Conservation (phyloP, 441 rosid species). For the Adansonia madagascariensis region DNA sequence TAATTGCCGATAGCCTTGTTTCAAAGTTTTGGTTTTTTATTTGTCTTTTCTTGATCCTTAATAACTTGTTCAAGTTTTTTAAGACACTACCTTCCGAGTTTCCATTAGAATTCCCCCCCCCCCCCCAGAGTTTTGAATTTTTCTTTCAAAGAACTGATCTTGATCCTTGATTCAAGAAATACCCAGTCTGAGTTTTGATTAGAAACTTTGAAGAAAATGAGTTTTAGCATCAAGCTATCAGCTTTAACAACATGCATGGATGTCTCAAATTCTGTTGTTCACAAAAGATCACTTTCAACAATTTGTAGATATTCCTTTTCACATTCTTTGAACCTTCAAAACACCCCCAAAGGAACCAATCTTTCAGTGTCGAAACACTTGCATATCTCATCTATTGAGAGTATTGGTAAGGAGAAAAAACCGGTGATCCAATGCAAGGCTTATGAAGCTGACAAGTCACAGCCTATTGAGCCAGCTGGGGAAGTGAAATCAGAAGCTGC, state of each 20-base stretch:
- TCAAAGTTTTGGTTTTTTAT: conserved; percentile 20
- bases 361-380: conserved; percentile 59
- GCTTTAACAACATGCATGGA: conserved; percentile 34
- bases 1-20: not conserved
- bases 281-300: conserved; percentile 31
- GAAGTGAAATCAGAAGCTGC: conserved; percentile 53
- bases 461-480: conserved; percentile 44
- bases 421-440: conserved; percentile 63
- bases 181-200: not conserved
- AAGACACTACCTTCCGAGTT: conserved; percentile 12
- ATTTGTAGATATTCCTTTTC: conserved; percentile 40
- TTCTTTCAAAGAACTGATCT: not conserved
- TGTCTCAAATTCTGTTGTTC: conserved; percentile 45
- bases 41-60: conserved; percentile 12
- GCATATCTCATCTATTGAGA: conserved; percentile 47
- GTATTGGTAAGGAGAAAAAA: conserved; percentile 35
- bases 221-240: conserved; percentile 45
- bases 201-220: conserved; percentile 37
- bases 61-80: conserved; percentile 9
- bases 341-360: conserved; percentile 29
- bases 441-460: conserved; percentile 70
- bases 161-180: not conserved
- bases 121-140: not conserved
- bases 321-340: conserved; percentile 38
- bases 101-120: not conserved